Evolutionary conservation across 176 grass and related monocot genomes (phyloP), one percentile per base, ranked within the genome.

Genomic region (Aegilops speltoides): DNA sequence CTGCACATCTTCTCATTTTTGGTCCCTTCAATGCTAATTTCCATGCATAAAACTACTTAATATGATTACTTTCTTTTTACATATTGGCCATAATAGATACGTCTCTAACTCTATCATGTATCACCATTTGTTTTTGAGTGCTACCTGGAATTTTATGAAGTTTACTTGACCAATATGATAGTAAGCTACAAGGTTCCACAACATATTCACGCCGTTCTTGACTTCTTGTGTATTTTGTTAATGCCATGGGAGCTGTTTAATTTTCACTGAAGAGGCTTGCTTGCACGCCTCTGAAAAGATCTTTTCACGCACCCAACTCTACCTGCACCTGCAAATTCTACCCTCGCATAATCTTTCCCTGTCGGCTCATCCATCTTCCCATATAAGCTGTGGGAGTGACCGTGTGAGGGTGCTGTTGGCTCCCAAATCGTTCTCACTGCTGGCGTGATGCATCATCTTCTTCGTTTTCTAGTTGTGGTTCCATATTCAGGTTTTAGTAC

Each of bases 201-300:
- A 43, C 37, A 73, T 73, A 14, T 43, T 73, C 37, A 43, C 10
- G 24, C 40, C 7, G 69, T 73, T 37, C 4, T 73, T 73, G 37
- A 52, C 48, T 52, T 52, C 48, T 52, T 52, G 48, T 73, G 36
- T 73, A 43, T 73, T 8, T 73, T 72, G n/a, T 36, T 72, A 23
- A 71, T 24, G 37, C 69, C 34, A 72, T 72, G 68, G 22, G 68
- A 72, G 34, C 68, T 72, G 20, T 72, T 72, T 13, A 72, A 73
- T 41, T 73, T 43, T 25, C 41, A 41, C 11, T 15, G 22, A 73
- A 73, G 69, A 73, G 10, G 69, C 12, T 73, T 73, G 36, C 37
- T 73, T 73, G 37, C 24, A 41, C 68, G 40, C 17, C 36, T 71
- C 68, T 40, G 22, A 71, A 71, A 72, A 36, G 68, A 23, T 72